A percentile compares a stretch with the other conserved stretches of the same genome.
Evolutionary conservation across 495 filamentous ascomycete genomes (phyloP).

Genomic region (Penicillium arizonense): DNA sequence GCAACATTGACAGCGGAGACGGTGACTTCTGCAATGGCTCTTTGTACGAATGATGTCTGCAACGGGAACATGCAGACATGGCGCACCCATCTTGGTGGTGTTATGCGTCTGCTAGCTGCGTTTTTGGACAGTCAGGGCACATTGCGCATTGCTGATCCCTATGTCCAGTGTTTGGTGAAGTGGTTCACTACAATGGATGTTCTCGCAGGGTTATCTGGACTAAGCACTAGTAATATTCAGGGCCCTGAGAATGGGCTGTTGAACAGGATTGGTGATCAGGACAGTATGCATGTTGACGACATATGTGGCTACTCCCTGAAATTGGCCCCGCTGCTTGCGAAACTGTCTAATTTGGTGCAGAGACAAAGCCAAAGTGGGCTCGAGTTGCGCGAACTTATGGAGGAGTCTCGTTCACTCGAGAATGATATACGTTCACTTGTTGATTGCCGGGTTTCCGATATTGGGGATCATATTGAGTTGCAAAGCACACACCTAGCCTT

Average conservation of each 20-base stretch:
- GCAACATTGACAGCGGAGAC: conserved; percentile 21
- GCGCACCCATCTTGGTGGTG: conserved; percentile 28
- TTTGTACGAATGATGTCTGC: conserved; percentile 39
- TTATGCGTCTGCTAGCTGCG: conserved; percentile 19
- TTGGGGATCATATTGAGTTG: conserved; percentile 13
- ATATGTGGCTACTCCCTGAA: conserved; percentile 34
- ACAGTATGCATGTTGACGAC: conserved; percentile 20
- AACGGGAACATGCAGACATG: conserved; percentile 34
- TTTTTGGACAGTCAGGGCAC: conserved; percentile 15
- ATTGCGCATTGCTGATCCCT: conserved; percentile 10
- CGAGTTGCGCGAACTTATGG: neutral
- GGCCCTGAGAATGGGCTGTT: conserved; percentile 5
- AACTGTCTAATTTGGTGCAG: conserved; percentile 14
- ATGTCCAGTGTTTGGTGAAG: conserved; percentile 24
- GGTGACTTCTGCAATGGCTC: conserved; percentile 28
- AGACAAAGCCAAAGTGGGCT: neutral
- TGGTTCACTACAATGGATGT: conserved; percentile 34
- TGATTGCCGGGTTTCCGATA: conserved; percentile 6
- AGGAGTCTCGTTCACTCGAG: conserved; percentile 16
- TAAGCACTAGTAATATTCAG: conserved; percentile 1
- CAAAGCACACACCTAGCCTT: conserved; percentile 29
- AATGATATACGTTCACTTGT: conserved; percentile 10
- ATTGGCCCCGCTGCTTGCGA: conserved; percentile 22
- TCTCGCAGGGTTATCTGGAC: conserved; percentile 23
- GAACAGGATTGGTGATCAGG: neutral